Conservation (phyloP, 441 rosid species). For the Hura crepitans region DNA sequence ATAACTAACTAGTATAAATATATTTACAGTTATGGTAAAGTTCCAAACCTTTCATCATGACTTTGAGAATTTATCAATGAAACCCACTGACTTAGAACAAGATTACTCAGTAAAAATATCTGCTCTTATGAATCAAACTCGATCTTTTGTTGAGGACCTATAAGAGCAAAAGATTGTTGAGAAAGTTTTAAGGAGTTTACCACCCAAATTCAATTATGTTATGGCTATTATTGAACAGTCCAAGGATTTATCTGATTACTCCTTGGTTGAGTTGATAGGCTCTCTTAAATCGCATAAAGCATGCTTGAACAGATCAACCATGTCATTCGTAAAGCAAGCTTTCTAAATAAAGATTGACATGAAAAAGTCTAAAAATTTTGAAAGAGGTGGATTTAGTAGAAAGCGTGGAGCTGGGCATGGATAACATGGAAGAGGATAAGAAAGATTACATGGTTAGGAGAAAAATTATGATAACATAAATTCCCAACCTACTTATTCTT, state of each 20-base stretch:
- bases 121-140: neutral
- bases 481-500: neutral
- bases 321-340: neutral
- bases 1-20: too few species aligned
- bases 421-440: neutral
- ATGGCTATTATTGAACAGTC: neutral
- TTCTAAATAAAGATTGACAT: neutral
- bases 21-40: neutral
- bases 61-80: neutral
- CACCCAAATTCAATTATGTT: neutral
- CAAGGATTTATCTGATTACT: neutral
- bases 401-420: neutral
- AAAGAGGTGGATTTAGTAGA: neutral
- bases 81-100: neutral
- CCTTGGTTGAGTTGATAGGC: neutral
- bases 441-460: neutral
- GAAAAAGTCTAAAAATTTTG: neutral
- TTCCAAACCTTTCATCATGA: neutral
- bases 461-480: neutral
- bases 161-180: neutral
- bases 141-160: neutral
- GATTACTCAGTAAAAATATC: neutral
- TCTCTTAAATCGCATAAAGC: conserved; percentile 1
- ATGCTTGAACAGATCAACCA: neutral
- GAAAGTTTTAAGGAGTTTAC: neutral